These are phyloP conservation scores for Trametes sp. DNA, from an alignment of 1,284 basidiomycete genomes.

Conservation along the genomic window DNA sequence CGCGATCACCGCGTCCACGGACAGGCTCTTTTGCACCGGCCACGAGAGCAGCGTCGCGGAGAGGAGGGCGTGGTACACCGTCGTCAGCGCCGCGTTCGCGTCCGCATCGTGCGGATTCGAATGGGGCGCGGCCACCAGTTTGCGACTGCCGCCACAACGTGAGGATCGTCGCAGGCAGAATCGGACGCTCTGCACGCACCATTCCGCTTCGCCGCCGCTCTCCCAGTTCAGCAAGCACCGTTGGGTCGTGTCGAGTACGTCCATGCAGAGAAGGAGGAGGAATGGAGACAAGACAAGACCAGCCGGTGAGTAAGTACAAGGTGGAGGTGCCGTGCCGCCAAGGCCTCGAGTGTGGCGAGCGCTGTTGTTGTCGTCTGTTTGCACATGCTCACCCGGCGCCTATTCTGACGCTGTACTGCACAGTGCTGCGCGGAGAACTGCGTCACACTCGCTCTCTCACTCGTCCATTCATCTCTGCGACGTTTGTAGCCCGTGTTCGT, in stretches of 20 bases:
- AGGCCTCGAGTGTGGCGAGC: slow-evolving; percentile 18
- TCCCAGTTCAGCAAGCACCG: slow-evolving; percentile 53
- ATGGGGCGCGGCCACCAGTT: slow-evolving; percentile 62
- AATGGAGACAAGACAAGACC: slow-evolving; percentile 17
- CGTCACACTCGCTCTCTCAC: neutral
- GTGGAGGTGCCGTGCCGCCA: slow-evolving; percentile 7
- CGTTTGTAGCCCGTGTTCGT: no score
- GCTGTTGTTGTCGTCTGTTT: slow-evolving; percentile 22
- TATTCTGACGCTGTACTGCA: neutral
- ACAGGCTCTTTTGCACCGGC: slow-evolving; percentile 54
- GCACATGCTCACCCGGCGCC: neutral
- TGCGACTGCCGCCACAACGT: slow-evolving; percentile 53
- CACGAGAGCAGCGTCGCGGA: slow-evolving; percentile 64
- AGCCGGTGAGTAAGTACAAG: slow-evolving; percentile 16
- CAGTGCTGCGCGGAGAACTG: neutral
- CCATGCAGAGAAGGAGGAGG: slow-evolving; percentile 32
- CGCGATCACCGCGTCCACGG: slow-evolving; percentile 57
- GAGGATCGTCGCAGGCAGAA: slow-evolving; percentile 17
- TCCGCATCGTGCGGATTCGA: slow-evolving; percentile 60
- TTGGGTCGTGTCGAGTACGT: slow-evolving; percentile 39
- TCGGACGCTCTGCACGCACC: slow-evolving; percentile 50
- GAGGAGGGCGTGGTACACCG: slow-evolving; percentile 70
- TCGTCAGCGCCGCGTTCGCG: slow-evolving; percentile 62
- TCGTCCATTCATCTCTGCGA: neutral
- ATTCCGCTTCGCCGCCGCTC: slow-evolving; percentile 65